phyloP scores from a whole-genome alignment of 2,329 filamentous ascomycete species.

The Chaetomium strumarium region DNA sequence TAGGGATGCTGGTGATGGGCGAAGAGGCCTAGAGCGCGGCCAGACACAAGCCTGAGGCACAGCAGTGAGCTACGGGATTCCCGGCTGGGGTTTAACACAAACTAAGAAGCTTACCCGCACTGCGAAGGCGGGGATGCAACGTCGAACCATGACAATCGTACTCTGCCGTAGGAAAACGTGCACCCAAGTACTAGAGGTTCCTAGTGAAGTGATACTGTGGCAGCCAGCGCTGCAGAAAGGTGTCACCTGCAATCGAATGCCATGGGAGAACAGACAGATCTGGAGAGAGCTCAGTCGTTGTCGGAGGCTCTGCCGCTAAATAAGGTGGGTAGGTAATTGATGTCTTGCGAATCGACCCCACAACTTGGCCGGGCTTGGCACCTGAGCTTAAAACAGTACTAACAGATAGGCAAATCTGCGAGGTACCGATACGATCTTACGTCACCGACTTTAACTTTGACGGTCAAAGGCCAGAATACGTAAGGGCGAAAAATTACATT shows the following conservation, averaged over 20 bases:
- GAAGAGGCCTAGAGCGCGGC: constrained; percentile 10
- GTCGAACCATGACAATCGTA: constrained; percentile 19
- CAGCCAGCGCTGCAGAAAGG: constrained; percentile 17
- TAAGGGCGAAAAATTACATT: too few relatives aligned
- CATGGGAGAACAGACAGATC: constrained; percentile 13
- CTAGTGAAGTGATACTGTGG: background rate
- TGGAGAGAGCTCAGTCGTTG: constrained; percentile 4
- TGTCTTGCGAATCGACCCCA: constrained; percentile 8
- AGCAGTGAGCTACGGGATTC: constrained; percentile 21
- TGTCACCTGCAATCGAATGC: constrained; percentile 20
- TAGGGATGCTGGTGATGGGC: background rate
- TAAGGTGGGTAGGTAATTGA: background rate
- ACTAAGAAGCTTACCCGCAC: constrained; percentile 20
- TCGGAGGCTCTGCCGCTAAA: constrained; percentile 10
- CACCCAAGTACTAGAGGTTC: background rate
- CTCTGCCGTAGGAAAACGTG: background rate
- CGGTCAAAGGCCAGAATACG: too few relatives aligned
- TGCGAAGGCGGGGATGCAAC: constrained; percentile 16
- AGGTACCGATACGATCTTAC: too few relatives aligned
- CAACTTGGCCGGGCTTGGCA: too few relatives aligned
- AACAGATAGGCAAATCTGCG: too few relatives aligned
- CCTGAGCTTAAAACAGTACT: too few relatives aligned
- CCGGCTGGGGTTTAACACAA: background rate
- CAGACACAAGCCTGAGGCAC: constrained; percentile 17
- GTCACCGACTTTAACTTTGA: too few relatives aligned